Evolutionary conservation across 2,329 filamentous ascomycete species (phyloP).

Genomic region (Pseudogymnoascus sp.): DNA sequence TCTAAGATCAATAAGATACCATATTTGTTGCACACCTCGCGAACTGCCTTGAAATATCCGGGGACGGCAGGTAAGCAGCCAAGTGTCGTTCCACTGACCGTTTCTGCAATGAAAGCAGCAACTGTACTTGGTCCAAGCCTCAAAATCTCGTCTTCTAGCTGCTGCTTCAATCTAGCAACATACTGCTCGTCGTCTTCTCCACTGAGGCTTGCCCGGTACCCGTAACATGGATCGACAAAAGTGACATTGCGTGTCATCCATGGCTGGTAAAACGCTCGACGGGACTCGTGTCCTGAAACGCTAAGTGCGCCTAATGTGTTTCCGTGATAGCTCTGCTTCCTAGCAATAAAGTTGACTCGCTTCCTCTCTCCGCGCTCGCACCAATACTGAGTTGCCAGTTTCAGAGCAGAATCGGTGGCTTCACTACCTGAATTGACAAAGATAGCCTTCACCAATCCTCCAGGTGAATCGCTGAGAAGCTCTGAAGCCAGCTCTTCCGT

Average conservation of each 20-base stretch:
- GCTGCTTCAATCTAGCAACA: slow-evolving; percentile 43
- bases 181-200: slow-evolving; percentile 43
- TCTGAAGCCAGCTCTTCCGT: slow-evolving; percentile 36
- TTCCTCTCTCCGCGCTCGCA: slow-evolving; percentile 39
- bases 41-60: slow-evolving; percentile 57
- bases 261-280: slow-evolving; percentile 45
- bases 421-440: slow-evolving; percentile 50
- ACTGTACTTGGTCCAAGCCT: slow-evolving; percentile 49
- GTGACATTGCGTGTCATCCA: slow-evolving; percentile 42
- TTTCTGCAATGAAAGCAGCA: slow-evolving; percentile 54
- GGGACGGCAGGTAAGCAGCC: slow-evolving; percentile 43
- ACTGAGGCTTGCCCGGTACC: slow-evolving; percentile 43
- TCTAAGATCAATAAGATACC: slow-evolving; percentile 53
- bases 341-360: slow-evolving; percentile 46
- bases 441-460: slow-evolving; percentile 41
- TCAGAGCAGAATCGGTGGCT: slow-evolving; percentile 56
- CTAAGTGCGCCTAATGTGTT: slow-evolving; percentile 53
- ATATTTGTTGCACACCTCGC: slow-evolving; percentile 54
- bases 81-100: slow-evolving; percentile 55
- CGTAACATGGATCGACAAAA: slow-evolving; percentile 50
- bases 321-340: slow-evolving; percentile 57
- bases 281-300: slow-evolving; percentile 44
- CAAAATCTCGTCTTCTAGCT: slow-evolving; percentile 51
- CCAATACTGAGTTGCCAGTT: slow-evolving; percentile 55
- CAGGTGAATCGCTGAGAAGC: slow-evolving; percentile 28